Conservation (phyloP, 352 stramenopile species). For the Thalassiosira livingstoniorum region DNA sequence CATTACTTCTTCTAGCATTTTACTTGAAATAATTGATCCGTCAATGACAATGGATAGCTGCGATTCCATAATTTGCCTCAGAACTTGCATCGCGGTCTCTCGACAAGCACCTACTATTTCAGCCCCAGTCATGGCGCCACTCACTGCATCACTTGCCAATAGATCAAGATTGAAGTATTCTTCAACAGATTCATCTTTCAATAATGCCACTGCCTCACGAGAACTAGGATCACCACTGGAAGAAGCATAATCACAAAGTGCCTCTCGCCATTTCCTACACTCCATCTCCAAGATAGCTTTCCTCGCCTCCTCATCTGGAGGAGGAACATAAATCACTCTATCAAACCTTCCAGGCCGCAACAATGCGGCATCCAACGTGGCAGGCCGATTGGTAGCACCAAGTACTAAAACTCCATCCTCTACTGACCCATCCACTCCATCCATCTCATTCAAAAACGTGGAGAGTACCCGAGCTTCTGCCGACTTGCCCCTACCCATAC, state of each 20-base stretch:
- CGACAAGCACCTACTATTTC: slow-evolving; percentile 82
- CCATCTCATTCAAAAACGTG: slow-evolving; percentile 90
- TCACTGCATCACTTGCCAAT: slow-evolving; percentile 63
- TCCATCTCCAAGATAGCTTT: slow-evolving; percentile 73
- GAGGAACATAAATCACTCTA: slow-evolving; percentile 83
- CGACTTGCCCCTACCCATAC: slow-evolving; percentile 50
- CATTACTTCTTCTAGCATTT: slow-evolving; percentile 40
- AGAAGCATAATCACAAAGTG: slow-evolving; percentile 10
- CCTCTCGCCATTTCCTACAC: slow-evolving; percentile 47
- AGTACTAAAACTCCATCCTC: slow-evolving; percentile 95
- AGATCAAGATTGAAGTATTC: slow-evolving; percentile 54
- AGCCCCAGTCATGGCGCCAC: slow-evolving; percentile 78
- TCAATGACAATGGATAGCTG: slow-evolving; percentile 3
- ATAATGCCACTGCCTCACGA: slow-evolving; percentile 2
- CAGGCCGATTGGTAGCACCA: slow-evolving; percentile 96
- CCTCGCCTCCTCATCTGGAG: slow-evolving; percentile 68
- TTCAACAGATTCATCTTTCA: slow-evolving; percentile 17
- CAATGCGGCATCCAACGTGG: slow-evolving; percentile 94
- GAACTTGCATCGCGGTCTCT: slow-evolving; percentile 66
- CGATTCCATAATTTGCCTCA: slow-evolving; percentile 38
- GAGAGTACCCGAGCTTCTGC: slow-evolving; percentile 83
- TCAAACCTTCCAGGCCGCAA: slow-evolving; percentile 90
- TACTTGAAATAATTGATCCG: background rate
- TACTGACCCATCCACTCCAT: slow-evolving; percentile 83
- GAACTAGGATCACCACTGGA: background rate